These are phyloP conservation scores for Nicotiana tabacum DNA, from an alignment of 257 asterid genomes.

Conservation along the genomic window DNA sequence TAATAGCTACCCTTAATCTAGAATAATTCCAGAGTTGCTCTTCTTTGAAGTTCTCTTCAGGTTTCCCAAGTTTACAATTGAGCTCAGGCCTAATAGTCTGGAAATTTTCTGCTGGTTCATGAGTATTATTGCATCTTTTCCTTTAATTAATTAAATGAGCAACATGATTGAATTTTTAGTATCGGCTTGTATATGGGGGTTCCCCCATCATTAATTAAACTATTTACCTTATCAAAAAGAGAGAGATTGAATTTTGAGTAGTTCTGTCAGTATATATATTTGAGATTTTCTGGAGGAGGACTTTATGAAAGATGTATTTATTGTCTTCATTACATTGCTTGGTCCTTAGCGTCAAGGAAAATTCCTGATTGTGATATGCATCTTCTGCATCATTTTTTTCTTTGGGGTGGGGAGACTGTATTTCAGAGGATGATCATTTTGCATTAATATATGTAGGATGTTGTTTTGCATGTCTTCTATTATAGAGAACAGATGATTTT, in stretches of 20 bases:
- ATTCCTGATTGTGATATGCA: not conserved
- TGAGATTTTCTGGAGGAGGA: not conserved
- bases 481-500: not conserved
- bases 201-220: not conserved
- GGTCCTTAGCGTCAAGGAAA: not conserved
- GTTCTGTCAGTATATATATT: not conserved
- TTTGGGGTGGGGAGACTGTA: not conserved
- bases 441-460: not conserved
- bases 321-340: not conserved
- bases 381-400: not conserved
- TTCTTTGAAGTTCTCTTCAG: not conserved
- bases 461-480: not conserved
- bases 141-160: not conserved
- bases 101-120: not conserved
- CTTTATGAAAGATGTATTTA: not conserved
- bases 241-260: not conserved
- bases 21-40: not conserved
- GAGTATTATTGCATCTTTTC: not conserved
- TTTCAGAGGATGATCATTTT: not conserved
- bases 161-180: not conserved
- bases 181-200: not conserved
- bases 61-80: not conserved
- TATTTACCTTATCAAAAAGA: not conserved
- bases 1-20: not conserved
- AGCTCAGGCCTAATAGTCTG: not conserved